Percentiles rank a stretch among this genome's conserved stretches.
These are phyloP conservation scores for Lachancea sp. DNA, from an alignment of 805 yeast species.

Conservation along the genomic window DNA sequence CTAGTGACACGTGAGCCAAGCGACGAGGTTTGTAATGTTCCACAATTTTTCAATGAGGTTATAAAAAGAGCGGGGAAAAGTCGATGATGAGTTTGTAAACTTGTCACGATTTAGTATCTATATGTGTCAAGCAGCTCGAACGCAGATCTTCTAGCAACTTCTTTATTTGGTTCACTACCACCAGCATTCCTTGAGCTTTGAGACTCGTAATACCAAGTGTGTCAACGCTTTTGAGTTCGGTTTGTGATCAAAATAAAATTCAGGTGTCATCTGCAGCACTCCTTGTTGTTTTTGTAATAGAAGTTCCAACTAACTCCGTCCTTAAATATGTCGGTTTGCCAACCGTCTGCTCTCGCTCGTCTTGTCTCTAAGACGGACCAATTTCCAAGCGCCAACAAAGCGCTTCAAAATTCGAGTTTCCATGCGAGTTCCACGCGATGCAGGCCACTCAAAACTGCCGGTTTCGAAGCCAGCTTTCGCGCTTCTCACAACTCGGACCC, in stretches of 20 bases:
- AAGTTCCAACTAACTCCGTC: too few relatives aligned
- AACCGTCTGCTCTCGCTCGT: constrained; percentile 20
- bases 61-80: constrained; percentile 3
- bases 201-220: too few relatives aligned
- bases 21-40: not conserved
- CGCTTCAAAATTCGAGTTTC: not conserved
- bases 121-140: too few relatives aligned
- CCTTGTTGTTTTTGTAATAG: too few relatives aligned
- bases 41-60: not conserved
- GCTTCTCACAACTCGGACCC: not conserved
- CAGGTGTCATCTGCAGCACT: too few relatives aligned
- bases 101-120: too few relatives aligned
- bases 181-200: too few relatives aligned
- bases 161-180: too few relatives aligned
- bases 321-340: constrained; percentile 6
- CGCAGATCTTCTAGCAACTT: too few relatives aligned
- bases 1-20: too few relatives aligned
- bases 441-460: not conserved
- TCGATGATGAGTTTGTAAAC: not conserved
- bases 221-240: too few relatives aligned
- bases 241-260: too few relatives aligned
- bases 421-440: not conserved
- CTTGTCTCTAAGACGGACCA: constrained; percentile 14
- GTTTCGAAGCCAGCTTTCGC: not conserved
- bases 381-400: constrained; percentile 2